Conservation (phyloP, 331 rosid genomes). For the Stylosanthes scabra region DNA sequence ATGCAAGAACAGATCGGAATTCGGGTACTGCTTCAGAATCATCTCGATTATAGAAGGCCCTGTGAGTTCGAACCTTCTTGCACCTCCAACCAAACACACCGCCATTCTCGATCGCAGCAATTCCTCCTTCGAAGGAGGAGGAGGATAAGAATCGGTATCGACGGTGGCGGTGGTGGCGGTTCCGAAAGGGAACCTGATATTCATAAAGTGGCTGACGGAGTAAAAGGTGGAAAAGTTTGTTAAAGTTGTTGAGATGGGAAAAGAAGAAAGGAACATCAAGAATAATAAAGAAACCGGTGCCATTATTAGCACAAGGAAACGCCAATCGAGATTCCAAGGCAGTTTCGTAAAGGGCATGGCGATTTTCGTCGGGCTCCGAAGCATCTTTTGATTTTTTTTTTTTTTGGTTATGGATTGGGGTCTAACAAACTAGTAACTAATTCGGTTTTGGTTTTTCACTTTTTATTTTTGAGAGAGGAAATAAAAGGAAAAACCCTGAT, state of each 20-base stretch:
- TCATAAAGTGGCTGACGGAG: constrained; percentile 50
- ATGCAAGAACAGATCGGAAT: constrained; percentile 84
- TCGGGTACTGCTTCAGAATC: constrained; percentile 67
- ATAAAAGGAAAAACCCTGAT: constrained; percentile 10
- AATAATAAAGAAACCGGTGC: constrained; percentile 55
- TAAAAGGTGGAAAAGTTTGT: constrained; percentile 42
- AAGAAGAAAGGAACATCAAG: constrained; percentile 53
- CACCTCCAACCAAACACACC: constrained; percentile 95
- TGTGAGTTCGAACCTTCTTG: constrained; percentile 89
- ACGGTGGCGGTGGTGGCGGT: background rate
- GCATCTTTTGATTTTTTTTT: constrained; percentile 9
- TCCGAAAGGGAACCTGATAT: constrained; percentile 26
- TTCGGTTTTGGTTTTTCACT: no score
- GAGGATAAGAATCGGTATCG: background rate
- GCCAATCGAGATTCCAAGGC: constrained; percentile 55
- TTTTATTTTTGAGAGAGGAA: no score
- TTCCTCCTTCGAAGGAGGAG: constrained; percentile 39
- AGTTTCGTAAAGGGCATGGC: constrained; percentile 39
- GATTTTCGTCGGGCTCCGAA: constrained; percentile 35
- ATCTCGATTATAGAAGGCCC: constrained; percentile 82
- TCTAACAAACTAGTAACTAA: background rate
- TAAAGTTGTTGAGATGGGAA: constrained; percentile 37
- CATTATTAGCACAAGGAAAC: constrained; percentile 52
- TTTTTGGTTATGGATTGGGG: no score
- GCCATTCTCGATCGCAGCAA: constrained; percentile 76